Conservation (phyloP, 2,329 filamentous ascomycete species). For the Pseudocercospora pini-densiflorae region DNA sequence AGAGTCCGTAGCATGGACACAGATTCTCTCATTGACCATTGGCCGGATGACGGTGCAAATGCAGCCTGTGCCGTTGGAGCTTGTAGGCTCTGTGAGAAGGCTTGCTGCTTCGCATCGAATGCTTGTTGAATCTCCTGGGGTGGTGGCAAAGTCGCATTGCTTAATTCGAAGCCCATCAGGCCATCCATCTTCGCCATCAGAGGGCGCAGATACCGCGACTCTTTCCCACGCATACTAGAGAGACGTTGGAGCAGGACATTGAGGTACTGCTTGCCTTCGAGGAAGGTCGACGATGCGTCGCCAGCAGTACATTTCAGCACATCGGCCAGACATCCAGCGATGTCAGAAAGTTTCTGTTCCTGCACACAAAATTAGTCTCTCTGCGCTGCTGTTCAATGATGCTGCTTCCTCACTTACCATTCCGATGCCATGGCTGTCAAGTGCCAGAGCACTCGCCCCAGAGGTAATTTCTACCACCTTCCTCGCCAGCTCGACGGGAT, state of each 20-base stretch:
- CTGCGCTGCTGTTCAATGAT: too few relatives aligned
- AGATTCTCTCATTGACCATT: constrained; percentile 34
- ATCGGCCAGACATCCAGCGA: constrained; percentile 42
- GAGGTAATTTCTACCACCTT: constrained; percentile 40
- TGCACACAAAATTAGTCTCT: constrained; percentile 25
- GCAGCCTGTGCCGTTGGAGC: not conserved
- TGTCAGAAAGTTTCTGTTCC: constrained; percentile 44
- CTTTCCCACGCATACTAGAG: constrained; percentile 42
- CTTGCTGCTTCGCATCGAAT: constrained; percentile 15
- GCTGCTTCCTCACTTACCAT: constrained; percentile 34
- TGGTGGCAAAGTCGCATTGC: constrained; percentile 27
- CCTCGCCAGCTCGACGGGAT: constrained; percentile 42
- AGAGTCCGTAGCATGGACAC: constrained; percentile 38
- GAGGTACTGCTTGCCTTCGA: constrained; percentile 42
- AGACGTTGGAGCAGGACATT: constrained; percentile 38
- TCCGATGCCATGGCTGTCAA: constrained; percentile 43
- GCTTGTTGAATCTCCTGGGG: constrained; percentile 24
- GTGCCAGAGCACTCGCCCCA: constrained; percentile 34
- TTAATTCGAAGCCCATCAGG: constrained; percentile 35
- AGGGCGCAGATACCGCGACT: constrained; percentile 41
- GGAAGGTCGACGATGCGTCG: constrained; percentile 38
- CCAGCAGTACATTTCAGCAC: constrained; percentile 42
- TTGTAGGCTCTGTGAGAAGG: constrained; percentile 1
- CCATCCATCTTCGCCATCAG: constrained; percentile 40
- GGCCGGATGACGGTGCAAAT: constrained; percentile 19